Conservation (phyloP, 2,329 filamentous ascomycete species). For the Aschersonia sp. region DNA sequence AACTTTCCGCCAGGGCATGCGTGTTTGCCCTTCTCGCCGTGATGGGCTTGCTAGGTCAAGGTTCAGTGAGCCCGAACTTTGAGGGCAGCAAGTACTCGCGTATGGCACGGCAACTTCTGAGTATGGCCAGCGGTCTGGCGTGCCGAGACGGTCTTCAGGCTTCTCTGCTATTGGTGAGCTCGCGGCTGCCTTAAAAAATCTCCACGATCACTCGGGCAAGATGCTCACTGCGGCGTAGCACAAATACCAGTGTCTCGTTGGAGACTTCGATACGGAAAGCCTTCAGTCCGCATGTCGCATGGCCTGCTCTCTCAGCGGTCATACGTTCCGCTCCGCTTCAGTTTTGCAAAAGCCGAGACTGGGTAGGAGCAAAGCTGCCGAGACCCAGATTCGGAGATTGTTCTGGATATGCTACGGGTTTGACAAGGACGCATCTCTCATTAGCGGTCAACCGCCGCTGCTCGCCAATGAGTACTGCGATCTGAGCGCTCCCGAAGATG, state of each 20-base stretch:
- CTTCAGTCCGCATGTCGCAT: background rate
- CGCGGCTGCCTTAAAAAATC: no score
- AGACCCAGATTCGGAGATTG: conserved; percentile 3
- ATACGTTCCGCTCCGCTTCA: background rate
- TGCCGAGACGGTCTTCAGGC: background rate
- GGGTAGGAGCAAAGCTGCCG: background rate
- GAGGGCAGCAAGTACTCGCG: background rate
- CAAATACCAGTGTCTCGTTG: background rate
- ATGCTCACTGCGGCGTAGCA: background rate
- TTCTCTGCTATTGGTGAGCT: background rate
- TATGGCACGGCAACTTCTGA: background rate
- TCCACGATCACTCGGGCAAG: no score
- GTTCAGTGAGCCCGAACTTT: background rate
- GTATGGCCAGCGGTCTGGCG: background rate
- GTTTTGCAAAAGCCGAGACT: background rate
- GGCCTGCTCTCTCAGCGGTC: background rate
- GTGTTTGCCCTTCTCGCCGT: background rate
- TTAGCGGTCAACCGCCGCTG: conserved; percentile 9
- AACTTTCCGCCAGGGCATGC: background rate
- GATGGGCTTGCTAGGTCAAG: background rate
- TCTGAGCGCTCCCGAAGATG: conserved; percentile 23
- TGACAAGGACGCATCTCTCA: conserved; percentile 13
- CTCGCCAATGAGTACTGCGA: conserved; percentile 33
- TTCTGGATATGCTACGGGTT: conserved; percentile 14
- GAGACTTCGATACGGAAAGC: background rate